Evolutionary conservation across 345 rosid species (phyloP).

Genomic region (Laguncularia racemosa): DNA sequence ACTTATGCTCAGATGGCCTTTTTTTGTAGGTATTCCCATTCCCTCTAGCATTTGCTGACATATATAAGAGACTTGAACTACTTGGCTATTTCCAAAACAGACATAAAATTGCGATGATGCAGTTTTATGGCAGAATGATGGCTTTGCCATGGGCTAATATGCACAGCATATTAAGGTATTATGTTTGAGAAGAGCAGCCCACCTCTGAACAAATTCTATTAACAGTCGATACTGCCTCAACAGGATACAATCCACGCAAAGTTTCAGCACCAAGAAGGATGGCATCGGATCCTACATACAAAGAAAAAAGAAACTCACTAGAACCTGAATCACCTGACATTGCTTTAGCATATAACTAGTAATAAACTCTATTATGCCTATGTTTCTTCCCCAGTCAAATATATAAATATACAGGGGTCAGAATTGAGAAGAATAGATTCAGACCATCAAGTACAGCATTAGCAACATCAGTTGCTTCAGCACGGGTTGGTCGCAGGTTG

Average conservation of each 20-base stretch:
- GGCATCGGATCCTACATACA: conserved; percentile 80
- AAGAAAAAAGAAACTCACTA: not conserved
- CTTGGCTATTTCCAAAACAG: no score
- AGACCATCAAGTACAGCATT: conserved; percentile 95
- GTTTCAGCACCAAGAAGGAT: conserved; percentile 99
- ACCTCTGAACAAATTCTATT: conserved; percentile 97
- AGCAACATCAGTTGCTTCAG: conserved; percentile 99
- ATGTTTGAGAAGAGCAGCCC: conserved; percentile 3
- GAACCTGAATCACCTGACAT: not conserved
- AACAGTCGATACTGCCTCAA: conserved; percentile 80
- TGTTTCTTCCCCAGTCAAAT: no score
- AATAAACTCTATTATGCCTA: no score
- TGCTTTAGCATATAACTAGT: not conserved
- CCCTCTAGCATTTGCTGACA: no score
- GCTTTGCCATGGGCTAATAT: no score
- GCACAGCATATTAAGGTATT: not conserved
- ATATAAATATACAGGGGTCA: no score
- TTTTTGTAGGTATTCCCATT: no score
- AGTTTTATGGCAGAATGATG: no score
- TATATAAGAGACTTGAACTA: no score
- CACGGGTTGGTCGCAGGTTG: conserved; percentile 94
- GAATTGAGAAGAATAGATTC: not conserved
- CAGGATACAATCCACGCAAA: conserved; percentile 84
- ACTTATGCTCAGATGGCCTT: no score
- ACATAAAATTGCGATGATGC: no score